phyloP scores from a whole-genome alignment of 2,329 filamentous ascomycete species.

The Xylariaceae sp. region DNA sequence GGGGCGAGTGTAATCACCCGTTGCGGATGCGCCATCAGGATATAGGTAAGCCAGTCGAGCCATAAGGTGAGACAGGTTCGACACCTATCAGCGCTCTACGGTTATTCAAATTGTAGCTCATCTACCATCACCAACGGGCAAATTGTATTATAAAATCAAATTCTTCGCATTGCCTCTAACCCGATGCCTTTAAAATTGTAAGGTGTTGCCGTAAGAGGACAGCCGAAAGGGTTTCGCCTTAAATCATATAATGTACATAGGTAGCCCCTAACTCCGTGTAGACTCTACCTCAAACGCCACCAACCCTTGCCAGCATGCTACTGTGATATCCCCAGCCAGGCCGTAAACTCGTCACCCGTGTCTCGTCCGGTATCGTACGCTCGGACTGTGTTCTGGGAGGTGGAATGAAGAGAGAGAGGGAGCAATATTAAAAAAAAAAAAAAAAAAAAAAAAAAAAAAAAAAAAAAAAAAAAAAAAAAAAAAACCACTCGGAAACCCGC shows the following conservation, averaged over 20 bases:
- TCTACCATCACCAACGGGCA: too few species aligned
- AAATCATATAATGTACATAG: neutral
- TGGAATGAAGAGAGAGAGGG: too few species aligned
- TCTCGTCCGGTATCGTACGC: neutral
- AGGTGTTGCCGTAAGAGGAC: neutral
- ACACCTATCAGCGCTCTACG: too few species aligned
- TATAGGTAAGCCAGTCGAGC: too few species aligned
- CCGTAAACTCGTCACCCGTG: neutral
- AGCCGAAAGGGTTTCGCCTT: conserved; percentile 5
- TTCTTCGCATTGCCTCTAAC: conserved; percentile 5
- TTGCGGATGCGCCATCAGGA: too few species aligned
- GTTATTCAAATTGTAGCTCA: too few species aligned
- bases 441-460: too few species aligned
- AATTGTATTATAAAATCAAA: neutral
- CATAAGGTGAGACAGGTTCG: too few species aligned
- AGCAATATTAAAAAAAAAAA: too few species aligned
- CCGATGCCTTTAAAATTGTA: neutral
- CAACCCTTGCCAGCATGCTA: neutral
- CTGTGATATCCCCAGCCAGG: neutral
- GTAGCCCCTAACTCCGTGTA: neutral
- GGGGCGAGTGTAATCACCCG: too few species aligned
- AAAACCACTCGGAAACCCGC: too few species aligned
- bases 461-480: too few species aligned
- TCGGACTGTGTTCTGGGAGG: neutral
- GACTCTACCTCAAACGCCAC: neutral